These are phyloP conservation scores for Aureobasidium sp. DNA, from an alignment of 2,329 filamentous ascomycete species.

Conservation along the genomic window DNA sequence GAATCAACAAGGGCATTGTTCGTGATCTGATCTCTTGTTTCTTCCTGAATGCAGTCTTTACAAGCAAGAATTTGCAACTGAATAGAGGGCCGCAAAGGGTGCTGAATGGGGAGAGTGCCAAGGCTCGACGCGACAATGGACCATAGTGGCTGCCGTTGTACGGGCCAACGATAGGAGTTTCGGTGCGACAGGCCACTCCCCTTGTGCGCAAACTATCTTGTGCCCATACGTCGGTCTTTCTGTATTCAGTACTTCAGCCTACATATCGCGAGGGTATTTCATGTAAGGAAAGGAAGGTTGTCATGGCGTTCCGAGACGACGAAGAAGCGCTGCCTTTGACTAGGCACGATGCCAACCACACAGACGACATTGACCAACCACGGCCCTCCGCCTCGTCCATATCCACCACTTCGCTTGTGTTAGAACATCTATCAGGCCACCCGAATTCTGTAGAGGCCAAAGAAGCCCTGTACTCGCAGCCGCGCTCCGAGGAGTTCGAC, in stretches of 20 bases:
- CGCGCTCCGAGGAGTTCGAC: constrained; percentile 36
- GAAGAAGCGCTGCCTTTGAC: constrained; percentile 40
- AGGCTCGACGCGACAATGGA: background rate
- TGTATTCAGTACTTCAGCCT: background rate
- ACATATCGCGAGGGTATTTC: background rate
- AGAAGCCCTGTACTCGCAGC: constrained; percentile 34
- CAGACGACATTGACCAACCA: constrained; percentile 24
- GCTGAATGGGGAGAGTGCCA: background rate
- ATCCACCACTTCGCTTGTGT: constrained; percentile 76
- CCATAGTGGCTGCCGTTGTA: background rate
- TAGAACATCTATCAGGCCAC: constrained; percentile 61
- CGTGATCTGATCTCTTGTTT: background rate
- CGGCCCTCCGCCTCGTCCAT: constrained; percentile 59
- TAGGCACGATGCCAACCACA: constrained; percentile 23
- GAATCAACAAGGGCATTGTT: background rate
- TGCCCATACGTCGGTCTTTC: background rate
- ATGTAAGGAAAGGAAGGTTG: background rate
- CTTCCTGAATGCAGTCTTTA: background rate
- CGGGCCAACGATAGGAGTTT: background rate
- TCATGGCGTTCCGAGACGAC: constrained; percentile 20
- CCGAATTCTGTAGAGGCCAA: constrained; percentile 34
- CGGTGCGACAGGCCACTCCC: background rate
- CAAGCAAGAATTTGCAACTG: background rate
- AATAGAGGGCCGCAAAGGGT: background rate
- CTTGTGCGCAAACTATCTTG: background rate